Percentiles rank a stretch among this genome's conserved stretches.
These are phyloP conservation scores for Ceratocystis eucalypticola DNA, from an alignment of 2,329 filamentous ascomycete genomes.

Conservation along the genomic window DNA sequence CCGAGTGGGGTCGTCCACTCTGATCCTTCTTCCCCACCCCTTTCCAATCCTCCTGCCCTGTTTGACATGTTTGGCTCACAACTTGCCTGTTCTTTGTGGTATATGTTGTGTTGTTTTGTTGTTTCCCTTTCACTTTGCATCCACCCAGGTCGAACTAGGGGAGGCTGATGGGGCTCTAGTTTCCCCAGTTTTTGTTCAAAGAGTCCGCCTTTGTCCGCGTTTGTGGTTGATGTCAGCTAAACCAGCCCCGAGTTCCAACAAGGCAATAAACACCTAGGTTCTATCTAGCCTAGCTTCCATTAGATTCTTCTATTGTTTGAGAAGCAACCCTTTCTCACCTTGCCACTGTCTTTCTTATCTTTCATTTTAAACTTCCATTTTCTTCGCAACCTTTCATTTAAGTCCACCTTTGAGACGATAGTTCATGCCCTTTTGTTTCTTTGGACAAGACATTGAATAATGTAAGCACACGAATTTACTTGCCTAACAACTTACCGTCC, in stretches of 20 bases:
- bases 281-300: conserved; percentile 1
- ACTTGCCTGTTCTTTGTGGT: conserved; percentile 9
- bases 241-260: background rate
- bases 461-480: conserved; percentile 9
- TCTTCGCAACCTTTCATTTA: conserved; percentile 2
- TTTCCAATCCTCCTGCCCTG: background rate
- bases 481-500: background rate
- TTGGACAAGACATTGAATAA: background rate
- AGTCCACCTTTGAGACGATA: background rate
- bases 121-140: background rate
- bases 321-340: background rate
- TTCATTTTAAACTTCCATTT: conserved; percentile 2
- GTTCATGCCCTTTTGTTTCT: background rate
- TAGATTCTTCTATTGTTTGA: background rate
- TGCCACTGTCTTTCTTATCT: background rate
- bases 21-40: conserved; percentile 13
- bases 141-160: background rate
- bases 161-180: background rate
- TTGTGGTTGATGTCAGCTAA: background rate
- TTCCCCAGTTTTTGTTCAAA: background rate
- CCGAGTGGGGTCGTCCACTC: conserved; percentile 8
- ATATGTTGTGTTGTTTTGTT: background rate
- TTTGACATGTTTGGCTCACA: background rate
- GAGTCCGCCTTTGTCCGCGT: background rate
- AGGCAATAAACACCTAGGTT: background rate